These are phyloP conservation scores for Ricinus communis DNA, from an alignment of 345 rosid species.

Conservation along the genomic window DNA sequence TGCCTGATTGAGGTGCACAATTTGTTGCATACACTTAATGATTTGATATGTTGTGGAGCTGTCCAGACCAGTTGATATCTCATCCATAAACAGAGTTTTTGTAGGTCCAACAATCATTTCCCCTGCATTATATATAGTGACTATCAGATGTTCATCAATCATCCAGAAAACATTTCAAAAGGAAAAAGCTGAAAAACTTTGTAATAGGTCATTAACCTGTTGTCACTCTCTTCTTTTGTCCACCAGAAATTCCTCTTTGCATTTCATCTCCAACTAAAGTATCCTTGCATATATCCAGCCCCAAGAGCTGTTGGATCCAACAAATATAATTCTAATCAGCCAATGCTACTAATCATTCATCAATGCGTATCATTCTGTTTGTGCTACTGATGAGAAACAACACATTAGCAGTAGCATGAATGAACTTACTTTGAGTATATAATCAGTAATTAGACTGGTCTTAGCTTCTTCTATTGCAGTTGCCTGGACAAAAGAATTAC, in stretches of 20 bases:
- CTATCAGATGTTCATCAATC: neutral
- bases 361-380: no score
- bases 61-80: conserved; percentile 28
- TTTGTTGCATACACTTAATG: conserved; percentile 25
- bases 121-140: conserved; percentile 1
- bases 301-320: conserved; percentile 19
- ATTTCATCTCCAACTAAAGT: conserved; percentile 31
- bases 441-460: conserved; percentile 79
- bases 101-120: conserved; percentile 27
- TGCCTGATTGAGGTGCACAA: conserved; percentile 22
- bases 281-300: conserved; percentile 32
- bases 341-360: neutral
- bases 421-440: conserved; percentile 70
- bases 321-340: neutral
- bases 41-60: conserved; percentile 28
- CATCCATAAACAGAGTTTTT: conserved; percentile 24
- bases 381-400: no score
- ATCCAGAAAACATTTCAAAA: neutral
- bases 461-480: conserved; percentile 63
- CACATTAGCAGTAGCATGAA: neutral
- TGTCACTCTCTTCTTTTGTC: conserved; percentile 31
- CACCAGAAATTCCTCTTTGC: conserved; percentile 30
- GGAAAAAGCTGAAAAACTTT: neutral
- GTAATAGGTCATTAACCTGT: conserved; percentile 17
- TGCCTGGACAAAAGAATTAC: conserved; percentile 40